phyloP scores from a whole-genome alignment of 108 stramenopile species.

The Skeletonema grethae region DNA sequence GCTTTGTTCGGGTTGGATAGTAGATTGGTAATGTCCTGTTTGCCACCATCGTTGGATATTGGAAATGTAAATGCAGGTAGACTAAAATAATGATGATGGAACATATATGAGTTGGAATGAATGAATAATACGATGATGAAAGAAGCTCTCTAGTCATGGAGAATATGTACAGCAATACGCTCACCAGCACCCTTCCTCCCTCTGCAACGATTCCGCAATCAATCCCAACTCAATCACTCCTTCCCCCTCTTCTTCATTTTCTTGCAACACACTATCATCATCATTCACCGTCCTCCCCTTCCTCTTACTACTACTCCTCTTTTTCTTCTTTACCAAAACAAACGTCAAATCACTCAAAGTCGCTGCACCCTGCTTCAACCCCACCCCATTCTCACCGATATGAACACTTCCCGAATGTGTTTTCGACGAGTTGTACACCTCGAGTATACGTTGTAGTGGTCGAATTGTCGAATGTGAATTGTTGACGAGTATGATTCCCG shows the following conservation, averaged over 20 bases:
- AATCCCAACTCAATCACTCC: constrained; percentile 46
- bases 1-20: constrained; percentile 8
- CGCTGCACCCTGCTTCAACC: constrained; percentile 78
- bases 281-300: too few species aligned
- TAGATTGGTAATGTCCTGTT: constrained; percentile 14
- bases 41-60: constrained; percentile 14
- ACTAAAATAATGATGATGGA: background rate
- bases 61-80: constrained; percentile 29
- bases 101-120: too few species aligned
- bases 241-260: background rate
- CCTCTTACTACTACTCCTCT: too few species aligned
- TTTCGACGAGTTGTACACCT: constrained; percentile 68
- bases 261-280: background rate
- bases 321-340: constrained; percentile 43
- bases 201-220: constrained; percentile 53
- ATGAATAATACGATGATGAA: too few species aligned
- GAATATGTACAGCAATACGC: background rate
- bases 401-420: constrained; percentile 30
- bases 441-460: constrained; percentile 49
- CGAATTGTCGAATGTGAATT: constrained; percentile 50
- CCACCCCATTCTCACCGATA: constrained; percentile 82
- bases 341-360: constrained; percentile 50
- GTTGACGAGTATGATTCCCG: constrained; percentile 63
- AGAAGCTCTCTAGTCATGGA: background rate
- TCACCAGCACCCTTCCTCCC: constrained; percentile 44